Conservation (phyloP, 2,329 filamentous ascomycete species). For the Bipolaris sorokiniana region DNA sequence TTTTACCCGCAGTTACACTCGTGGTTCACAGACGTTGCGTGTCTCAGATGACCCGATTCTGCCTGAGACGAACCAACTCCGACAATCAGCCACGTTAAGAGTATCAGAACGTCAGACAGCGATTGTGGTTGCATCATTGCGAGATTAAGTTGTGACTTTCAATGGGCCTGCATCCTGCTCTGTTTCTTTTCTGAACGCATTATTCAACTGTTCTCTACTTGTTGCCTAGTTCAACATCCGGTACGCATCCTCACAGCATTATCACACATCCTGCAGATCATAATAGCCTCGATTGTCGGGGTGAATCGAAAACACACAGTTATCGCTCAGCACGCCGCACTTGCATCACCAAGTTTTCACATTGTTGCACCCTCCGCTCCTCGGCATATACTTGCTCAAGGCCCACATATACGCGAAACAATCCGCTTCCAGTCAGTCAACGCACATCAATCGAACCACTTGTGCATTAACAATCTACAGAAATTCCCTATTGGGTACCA, state of each 20-base stretch:
- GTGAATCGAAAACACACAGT: not conserved
- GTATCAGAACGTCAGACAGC: constrained; percentile 22
- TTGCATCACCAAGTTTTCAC: not conserved
- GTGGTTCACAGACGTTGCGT: constrained; percentile 27
- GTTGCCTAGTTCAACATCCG: constrained; percentile 3
- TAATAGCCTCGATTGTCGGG: constrained; percentile 10
- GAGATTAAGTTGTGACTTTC: not conserved
- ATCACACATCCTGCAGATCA: not conserved
- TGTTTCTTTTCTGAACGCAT: constrained; percentile 17
- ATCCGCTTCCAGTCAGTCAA: constrained; percentile 22
- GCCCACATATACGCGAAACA: constrained; percentile 31
- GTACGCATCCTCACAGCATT: constrained; percentile 15
- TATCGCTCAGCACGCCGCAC: not conserved
- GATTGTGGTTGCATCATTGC: constrained; percentile 14
- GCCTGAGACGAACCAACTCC: constrained; percentile 15
- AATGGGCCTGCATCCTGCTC: constrained; percentile 13
- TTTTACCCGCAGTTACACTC: constrained; percentile 27
- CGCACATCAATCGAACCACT: constrained; percentile 14
- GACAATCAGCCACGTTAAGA: constrained; percentile 31
- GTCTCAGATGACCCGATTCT: constrained; percentile 30
- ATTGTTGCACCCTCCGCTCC: constrained; percentile 13
- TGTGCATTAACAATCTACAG: constrained; percentile 8
- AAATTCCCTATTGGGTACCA: constrained; percentile 7
- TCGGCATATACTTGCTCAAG: constrained; percentile 1
- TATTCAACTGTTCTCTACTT: constrained; percentile 3